phyloP scores from a whole-genome alignment of 495 filamentous ascomycete genomes.

The Penicillium robsamsonii region DNA sequence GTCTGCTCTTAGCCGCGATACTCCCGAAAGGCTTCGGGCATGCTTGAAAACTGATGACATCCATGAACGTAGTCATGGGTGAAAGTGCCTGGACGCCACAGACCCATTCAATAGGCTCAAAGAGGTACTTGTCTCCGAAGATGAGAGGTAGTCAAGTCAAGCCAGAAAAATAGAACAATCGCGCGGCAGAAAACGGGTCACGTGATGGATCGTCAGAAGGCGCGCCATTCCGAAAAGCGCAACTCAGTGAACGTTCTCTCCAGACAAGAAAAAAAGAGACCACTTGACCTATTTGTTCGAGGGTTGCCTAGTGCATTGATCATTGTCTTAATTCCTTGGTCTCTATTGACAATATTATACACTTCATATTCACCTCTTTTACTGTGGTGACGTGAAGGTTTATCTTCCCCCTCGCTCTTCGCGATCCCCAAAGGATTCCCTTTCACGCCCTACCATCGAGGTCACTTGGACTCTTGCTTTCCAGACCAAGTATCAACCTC shows the following conservation, averaged over 20 bases:
- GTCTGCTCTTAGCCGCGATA: slow-evolving; percentile 36
- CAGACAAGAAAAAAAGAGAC: slow-evolving; percentile 6
- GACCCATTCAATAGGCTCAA: slow-evolving; percentile 13
- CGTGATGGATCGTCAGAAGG: slow-evolving; percentile 42
- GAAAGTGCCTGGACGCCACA: slow-evolving; percentile 13
- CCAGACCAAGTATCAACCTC: slow-evolving; percentile 11
- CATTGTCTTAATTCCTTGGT: background rate
- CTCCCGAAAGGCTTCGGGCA: slow-evolving; percentile 42
- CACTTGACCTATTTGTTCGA: background rate
- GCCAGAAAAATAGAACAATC: slow-evolving; percentile 4
- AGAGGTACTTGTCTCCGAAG: background rate
- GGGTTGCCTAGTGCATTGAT: slow-evolving; percentile 2
- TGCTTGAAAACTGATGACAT: slow-evolving; percentile 50
- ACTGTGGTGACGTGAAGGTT: slow-evolving; percentile 5
- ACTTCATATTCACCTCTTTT: slow-evolving; percentile 5
- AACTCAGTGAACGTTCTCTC: slow-evolving; percentile 2
- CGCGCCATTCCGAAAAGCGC: slow-evolving; percentile 40
- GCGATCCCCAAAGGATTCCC: slow-evolving; percentile 33
- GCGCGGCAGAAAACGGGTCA: slow-evolving; percentile 36
- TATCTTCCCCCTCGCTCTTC: slow-evolving; percentile 23
- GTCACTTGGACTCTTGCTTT: slow-evolving; percentile 11
- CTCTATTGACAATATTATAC: background rate
- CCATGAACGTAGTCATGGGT: slow-evolving; percentile 44
- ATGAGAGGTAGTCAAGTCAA: slow-evolving; percentile 10
- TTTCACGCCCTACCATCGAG: slow-evolving; percentile 30